Base-by-base conservation (phyloP, 805 yeast species). In the Starmerella ratchasimensis region DNA sequence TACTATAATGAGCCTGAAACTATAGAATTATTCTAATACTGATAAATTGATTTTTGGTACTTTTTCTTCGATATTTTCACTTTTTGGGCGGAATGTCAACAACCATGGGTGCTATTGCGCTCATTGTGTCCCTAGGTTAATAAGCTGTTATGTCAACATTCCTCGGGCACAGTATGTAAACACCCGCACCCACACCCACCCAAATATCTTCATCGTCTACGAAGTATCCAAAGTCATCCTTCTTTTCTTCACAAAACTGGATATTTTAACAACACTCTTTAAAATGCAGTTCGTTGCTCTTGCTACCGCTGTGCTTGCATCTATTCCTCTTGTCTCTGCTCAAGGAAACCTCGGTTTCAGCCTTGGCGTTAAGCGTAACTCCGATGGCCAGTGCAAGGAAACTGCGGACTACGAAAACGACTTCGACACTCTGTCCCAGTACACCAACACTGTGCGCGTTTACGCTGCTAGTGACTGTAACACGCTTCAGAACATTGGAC, bases 381-480 rank as follows among this genome's bases (percentile, higher is more conserved):
- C 66, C 33, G 90, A 84, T 50, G 64, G 60, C 14, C 43, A 69
- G 54, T 84, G 95, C 69, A 86, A 84, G 63, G 53, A 71, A 40
- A 67, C 80, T 34, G 57, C 62, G 14, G 93, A 83, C 53, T 88
- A 74, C 63, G 68, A 67, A 51, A 49, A 61, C 34, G 96, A 86
- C 57, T 68, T 88, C 49, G 64, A 65, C 18, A 58, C 64, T 26
- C 62, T 88, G 49, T 62, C 71, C 36, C 50, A 64, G 33, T 72
- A 80, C 64, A 62, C 90, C 28, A 62, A 64, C 44, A 69, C 71
- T 35, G 72, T 88, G 51, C 81, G 86, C 62, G 80, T 88, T 27
- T 88, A 83, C 58, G 90, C 96, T 22, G 84, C 80, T 34, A 76
- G 93, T n/a, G 93, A 82, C 61, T 88, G 96, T 69, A 76, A 84